These are phyloP conservation scores for Gracilaria domingensis DNA, from an alignment of 23 red algal genomes.

Conservation along the genomic window DNA sequence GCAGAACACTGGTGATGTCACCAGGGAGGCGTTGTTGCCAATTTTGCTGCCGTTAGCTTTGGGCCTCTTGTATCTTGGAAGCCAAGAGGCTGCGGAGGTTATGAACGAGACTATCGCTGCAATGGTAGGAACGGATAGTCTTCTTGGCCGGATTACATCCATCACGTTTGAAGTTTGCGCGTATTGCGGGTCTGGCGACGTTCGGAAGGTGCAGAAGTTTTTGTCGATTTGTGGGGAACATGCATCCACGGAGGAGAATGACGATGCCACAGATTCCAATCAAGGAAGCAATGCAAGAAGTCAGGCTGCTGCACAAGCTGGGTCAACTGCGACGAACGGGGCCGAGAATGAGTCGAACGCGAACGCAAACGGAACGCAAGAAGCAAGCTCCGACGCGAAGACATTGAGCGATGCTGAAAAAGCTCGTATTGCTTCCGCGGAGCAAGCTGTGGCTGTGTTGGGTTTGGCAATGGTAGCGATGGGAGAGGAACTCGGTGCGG, in stretches of 20 bases:
- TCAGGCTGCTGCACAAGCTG: not conserved
- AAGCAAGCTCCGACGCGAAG: conserved; percentile 4
- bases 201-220: conserved; percentile 89
- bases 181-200: conserved; percentile 84
- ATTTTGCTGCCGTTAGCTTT: conserved; percentile 87
- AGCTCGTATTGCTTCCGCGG: conserved; percentile 41
- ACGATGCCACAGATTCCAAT: conserved; percentile 36
- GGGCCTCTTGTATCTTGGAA: conserved; percentile 84
- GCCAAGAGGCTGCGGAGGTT: conserved; percentile 78
- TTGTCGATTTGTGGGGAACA: conserved; percentile 86
- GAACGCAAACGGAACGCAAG: conserved; percentile 5
- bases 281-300: not conserved
- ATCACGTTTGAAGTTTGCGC: conserved; percentile 79
- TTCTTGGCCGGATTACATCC: conserved; percentile 62
- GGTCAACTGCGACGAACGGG: not conserved
- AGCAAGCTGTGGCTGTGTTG: conserved; percentile 82
- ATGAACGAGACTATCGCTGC: conserved; percentile 69
- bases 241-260: conserved; percentile 51
- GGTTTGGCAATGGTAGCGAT: conserved; percentile 84
- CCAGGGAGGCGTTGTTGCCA: conserved; percentile 58
- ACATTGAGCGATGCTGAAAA: conserved; percentile 51
- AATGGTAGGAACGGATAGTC: conserved; percentile 62
- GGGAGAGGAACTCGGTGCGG: conserved; percentile 87
- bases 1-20: conserved; percentile 42
- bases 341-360: not conserved